Conservation (phyloP, 1,139 yeast genomes). For the Hyphopichia wangnamkhiaoensis region DNA sequence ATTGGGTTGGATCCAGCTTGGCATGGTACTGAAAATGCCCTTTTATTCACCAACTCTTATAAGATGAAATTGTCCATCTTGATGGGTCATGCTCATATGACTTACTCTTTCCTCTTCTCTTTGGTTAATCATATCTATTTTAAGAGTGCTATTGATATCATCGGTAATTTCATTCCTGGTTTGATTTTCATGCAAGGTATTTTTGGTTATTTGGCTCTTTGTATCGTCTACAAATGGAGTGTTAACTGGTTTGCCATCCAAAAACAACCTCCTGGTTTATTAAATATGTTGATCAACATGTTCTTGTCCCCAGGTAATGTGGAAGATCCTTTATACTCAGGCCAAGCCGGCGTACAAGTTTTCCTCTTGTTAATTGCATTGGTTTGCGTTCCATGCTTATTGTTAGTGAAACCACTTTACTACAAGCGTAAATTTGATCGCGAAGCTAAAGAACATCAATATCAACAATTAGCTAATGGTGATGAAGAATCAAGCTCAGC, state of each 20-base stretch:
- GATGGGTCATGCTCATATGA: slow-evolving; percentile 95
- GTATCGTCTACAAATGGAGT: slow-evolving; percentile 92
- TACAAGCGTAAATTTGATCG: slow-evolving; percentile 44
- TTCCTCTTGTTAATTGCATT: slow-evolving; percentile 74
- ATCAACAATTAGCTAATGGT: slow-evolving; percentile 25
- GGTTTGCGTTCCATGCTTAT: slow-evolving; percentile 92
- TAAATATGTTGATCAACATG: slow-evolving; percentile 96
- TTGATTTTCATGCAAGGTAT: slow-evolving; percentile 92
- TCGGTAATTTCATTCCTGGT: slow-evolving; percentile 95
- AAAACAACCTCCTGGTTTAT: slow-evolving; percentile 85
- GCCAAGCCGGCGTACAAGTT: slow-evolving; percentile 80
- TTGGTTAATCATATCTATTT: slow-evolving; percentile 77
- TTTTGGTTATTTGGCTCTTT: slow-evolving; percentile 83
- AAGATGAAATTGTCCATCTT: slow-evolving; percentile 94
- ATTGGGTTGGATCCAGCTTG: slow-evolving; percentile 92
- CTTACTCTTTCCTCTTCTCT: slow-evolving; percentile 83
- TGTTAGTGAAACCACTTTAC: slow-evolving; percentile 82
- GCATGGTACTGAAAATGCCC: slow-evolving; percentile 95
- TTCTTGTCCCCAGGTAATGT: slow-evolving; percentile 89
- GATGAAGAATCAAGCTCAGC: slow-evolving; percentile 15
- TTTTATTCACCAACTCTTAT: slow-evolving; percentile 88
- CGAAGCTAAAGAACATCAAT: slow-evolving; percentile 39
- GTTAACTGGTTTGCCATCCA: slow-evolving; percentile 83
- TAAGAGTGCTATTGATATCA: slow-evolving; percentile 75
- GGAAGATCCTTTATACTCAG: slow-evolving; percentile 79